A percentile compares a stretch with the other conserved stretches of the same genome.
These are phyloP conservation scores for Rhododendron ferrugineum DNA, from an alignment of 148 eudicot species.

Conservation along the genomic window DNA sequence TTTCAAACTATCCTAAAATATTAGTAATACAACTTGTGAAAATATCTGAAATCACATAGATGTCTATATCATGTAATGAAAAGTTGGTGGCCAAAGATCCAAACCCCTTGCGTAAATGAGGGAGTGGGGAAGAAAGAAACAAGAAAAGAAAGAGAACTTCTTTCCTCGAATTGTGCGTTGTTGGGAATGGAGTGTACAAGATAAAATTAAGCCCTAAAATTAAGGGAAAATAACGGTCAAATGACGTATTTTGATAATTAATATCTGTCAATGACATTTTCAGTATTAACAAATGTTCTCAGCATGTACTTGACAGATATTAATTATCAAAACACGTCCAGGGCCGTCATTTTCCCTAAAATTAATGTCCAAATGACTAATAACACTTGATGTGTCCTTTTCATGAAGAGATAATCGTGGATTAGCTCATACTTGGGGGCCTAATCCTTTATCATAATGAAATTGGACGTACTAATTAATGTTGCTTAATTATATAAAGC, in stretches of 20 bases:
- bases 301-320: too few relatives aligned
- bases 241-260: too few relatives aligned
- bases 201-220: background rate
- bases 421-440: conserved; percentile 5
- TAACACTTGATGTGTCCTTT: conserved; percentile 10
- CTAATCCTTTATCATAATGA: conserved; percentile 1
- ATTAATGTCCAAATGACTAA: background rate
- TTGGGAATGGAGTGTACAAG: background rate
- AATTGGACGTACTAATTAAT: background rate
- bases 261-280: too few relatives aligned
- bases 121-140: background rate
- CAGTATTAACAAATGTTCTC: too few relatives aligned
- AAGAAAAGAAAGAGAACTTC: too few relatives aligned
- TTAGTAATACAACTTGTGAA: too few relatives aligned
- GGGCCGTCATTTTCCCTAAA: background rate
- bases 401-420: background rate
- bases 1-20: too few relatives aligned
- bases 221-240: too few relatives aligned
- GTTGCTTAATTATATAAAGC: background rate
- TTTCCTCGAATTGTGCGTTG: background rate
- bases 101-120: background rate
- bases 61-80: background rate
- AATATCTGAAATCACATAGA: background rate
- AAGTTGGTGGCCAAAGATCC: background rate
- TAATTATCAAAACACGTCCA: too few relatives aligned